Base-by-base conservation (phyloP, 768 basidiomycete species). In the Russula compacta region DNA sequence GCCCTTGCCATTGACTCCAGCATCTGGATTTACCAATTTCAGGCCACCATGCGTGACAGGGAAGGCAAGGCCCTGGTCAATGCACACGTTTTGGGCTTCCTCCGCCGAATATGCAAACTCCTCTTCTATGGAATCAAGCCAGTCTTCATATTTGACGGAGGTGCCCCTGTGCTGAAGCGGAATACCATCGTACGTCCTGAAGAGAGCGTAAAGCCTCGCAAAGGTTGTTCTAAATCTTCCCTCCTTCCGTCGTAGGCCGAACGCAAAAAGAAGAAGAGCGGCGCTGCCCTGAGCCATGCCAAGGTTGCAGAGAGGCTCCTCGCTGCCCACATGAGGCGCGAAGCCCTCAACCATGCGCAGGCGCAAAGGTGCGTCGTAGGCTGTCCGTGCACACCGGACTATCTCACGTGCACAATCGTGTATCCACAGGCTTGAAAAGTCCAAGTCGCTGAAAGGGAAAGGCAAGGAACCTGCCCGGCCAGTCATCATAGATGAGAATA, bases 21-120 rank as follows among this genome's bases (percentile, higher is more conserved):
- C 67, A 98, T 99, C 65, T 99, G 97, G 97, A 85, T 99, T 56
- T 99, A 99, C 73, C 97, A 99, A 73, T 99, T 99, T 69, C 95
- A 98, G 75, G 95, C 95, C 21, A 98, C 97, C 9, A 98, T 98
- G 95, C 84, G 97, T 24, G 95, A 95, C 73, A 98, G 93, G 69
- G 93, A 98, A 60, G 97, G 97, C 32, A 84, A 86, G 24, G 90
- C 82, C 12, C 75, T 99, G 47, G 83, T 88, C 55, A 98, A 98
- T 69, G 95, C 95, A 1, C 97, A 98, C 74, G 85, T 99, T 15
- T 76, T 98, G 47, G 94, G 95, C 58, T 91, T 91, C 72, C 75
- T 92, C 47, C 81, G 95, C 35, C 82, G 97, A 2, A 97, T 98
- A 59, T 85, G 86, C 73, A 98, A 98, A 73, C 79, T 99, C 35